Evolutionary conservation across 2,329 filamentous ascomycete genomes (phyloP), one percentile per base, ranked within the genome.

Genomic region (Phialocephala subalpina): DNA sequence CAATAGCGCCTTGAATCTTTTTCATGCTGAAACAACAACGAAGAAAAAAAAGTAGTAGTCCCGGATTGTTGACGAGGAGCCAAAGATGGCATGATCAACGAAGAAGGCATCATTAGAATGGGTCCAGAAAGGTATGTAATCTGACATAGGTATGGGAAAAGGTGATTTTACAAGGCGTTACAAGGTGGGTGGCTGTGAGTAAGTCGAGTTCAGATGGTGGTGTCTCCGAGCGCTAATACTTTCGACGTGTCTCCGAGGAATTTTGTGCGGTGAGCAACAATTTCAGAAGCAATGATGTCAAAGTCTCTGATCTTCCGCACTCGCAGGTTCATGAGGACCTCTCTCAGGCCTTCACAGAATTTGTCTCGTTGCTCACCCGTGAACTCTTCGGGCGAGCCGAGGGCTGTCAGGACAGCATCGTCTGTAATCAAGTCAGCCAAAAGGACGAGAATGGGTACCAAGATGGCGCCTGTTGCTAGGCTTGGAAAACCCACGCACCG

Each of bases 361-460:
- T 83, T 82, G 64, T 83, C 81, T 75, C 86, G 86, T 68, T 89
- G 84, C 65, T 88, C 85, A 71, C 85, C 85, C 49, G 83, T 85
- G 75, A 87, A 89, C 70, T 87, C 87, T 68, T 90, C 87, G 53
- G 87, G 84, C 56, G 85, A 88, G 53, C 91, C 91, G 61, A 94
- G 85, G 71, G 92, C 88, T 64, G 92, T 83, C 70, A 94, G 86
- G 70, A 93, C 89, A 76, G 89, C 87, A 77, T 91, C 88, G 82
- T 93, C 91, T 94, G 79, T 63, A 65, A 64, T 29, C 25, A 71
- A 76, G 77, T 82, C 73, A 82, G 79, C 78, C 69, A 73, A 64
- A 63, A 71, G 71, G 75, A 76, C 74, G 76, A 77, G 74, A 73
- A 58, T 66, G 71, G 65, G 71, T 60, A 62, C 65, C 69, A 65